Base-by-base conservation (phyloP, 345 rosid genomes). In the Eucalyptus sideroxylon region DNA sequence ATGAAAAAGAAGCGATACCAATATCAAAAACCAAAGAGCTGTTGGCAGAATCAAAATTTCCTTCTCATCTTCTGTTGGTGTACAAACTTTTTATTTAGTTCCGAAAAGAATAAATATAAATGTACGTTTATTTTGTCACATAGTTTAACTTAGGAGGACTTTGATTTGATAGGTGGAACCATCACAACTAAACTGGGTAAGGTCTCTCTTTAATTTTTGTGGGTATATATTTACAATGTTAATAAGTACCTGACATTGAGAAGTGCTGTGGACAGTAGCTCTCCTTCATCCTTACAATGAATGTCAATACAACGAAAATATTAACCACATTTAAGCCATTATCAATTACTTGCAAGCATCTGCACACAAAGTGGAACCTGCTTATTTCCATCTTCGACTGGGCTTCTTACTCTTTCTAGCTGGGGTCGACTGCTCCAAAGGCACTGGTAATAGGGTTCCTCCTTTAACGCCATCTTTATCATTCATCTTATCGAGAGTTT, bases 381-480 rank as follows among this genome's bases (percentile, higher is more conserved):
- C 45, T 37, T 72, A 72, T 72, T 44, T 94, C 90, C 96, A 91
- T 89, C 95, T 93, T 55, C 96, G 93, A 80, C 93, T 90, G 4
- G 93, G 87, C 90, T 94, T 96, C 94, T 88, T 94, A 92, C 92
- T 94, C 81, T 55, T 89, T 77, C 88, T 90, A 50, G 93, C 62
- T 27, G 93, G 90, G 77, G 97, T 95, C 9, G 95, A 90, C 45
- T 95, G 94, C 83, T 90, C 92, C 85, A 87, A 56, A 88, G 97
- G 96, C 24, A 97, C 94, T 16, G 98, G 97, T 86, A 98, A 90
- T 53, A 96, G 65, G 0, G 96, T 96, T 87, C 98, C 98, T 89
- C 94, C 95, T 12, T 91, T 92, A 86, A 95, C 92, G 53, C 94
- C 96, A 34, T 34, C 37, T 34, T 34, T 34, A 34, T 34, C 37